These are phyloP conservation scores for Phoma sp. DNA, from an alignment of 2,329 filamentous ascomycete genomes.

Conservation along the genomic window DNA sequence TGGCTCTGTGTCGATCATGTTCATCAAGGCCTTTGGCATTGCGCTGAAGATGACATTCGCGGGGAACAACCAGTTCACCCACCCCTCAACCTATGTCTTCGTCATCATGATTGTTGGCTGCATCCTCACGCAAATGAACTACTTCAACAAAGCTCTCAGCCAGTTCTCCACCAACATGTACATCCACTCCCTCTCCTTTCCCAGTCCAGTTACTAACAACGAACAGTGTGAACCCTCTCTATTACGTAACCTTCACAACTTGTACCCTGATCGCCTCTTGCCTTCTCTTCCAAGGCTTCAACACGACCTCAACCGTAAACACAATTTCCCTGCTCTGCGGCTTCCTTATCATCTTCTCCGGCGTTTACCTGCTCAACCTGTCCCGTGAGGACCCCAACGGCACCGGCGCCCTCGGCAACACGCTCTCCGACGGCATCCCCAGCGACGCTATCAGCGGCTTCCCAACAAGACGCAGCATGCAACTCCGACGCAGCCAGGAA, in stretches of 20 bases:
- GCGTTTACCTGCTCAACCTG: constrained; percentile 95
- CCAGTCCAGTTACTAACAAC: constrained; percentile 13
- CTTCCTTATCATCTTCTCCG: constrained; percentile 93
- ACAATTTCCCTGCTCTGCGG: constrained; percentile 91
- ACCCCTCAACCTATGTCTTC: constrained; percentile 97
- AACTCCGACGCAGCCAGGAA: constrained; percentile 71
- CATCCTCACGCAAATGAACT: constrained; percentile 99
- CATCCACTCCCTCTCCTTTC: constrained; percentile 45
- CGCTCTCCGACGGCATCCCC: constrained; percentile 76
- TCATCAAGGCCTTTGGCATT: constrained; percentile 97
- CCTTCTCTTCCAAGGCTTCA: constrained; percentile 95
- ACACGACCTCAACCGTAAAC: constrained; percentile 89
- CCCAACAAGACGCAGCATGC: constrained; percentile 93
- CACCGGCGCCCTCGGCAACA: constrained; percentile 63
- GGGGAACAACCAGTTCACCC: constrained; percentile 93
- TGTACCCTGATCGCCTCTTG: constrained; percentile 94
- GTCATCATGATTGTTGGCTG: constrained; percentile 91
- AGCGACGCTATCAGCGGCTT: constrained; percentile 90
- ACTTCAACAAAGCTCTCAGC: constrained; percentile 98
- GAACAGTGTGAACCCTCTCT: constrained; percentile 86
- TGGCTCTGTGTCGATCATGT: constrained; percentile 98
- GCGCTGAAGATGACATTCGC: constrained; percentile 93
- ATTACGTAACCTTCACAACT: constrained; percentile 97
- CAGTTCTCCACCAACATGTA: constrained; percentile 98
- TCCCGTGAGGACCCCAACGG: constrained; percentile 90